Conservation (phyloP, 805 yeast genomes). For the Schwanniomyces pseudopolymorphus region DNA sequence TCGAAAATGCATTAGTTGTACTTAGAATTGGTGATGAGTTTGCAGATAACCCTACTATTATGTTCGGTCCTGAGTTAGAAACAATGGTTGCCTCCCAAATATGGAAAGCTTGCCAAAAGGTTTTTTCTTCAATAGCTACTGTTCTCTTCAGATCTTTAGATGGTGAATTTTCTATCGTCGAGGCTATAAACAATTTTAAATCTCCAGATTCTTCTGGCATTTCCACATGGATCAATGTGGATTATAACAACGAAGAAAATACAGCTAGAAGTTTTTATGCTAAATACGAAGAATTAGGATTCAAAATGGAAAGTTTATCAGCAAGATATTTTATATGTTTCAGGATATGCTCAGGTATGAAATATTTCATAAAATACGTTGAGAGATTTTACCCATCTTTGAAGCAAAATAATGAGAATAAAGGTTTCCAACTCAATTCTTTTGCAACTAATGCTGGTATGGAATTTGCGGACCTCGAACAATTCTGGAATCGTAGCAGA, state of each 20-base stretch:
- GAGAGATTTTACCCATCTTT: neutral
- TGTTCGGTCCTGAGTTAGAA: conserved; percentile 8
- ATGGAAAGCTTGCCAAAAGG: conserved; percentile 3
- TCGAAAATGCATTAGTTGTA: conserved; percentile 6
- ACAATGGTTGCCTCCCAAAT: conserved; percentile 5
- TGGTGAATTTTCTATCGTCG: conserved; percentile 3
- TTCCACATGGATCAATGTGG: conserved; percentile 1
- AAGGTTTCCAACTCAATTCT: neutral
- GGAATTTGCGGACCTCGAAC: neutral
- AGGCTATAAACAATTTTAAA: conserved; percentile 3
- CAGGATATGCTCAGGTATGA: neutral
- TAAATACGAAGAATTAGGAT: conserved; percentile 1
- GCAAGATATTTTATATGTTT: conserved; percentile 2
- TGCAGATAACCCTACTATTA: conserved; percentile 2
- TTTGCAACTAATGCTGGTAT: neutral
- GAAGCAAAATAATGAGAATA: neutral
- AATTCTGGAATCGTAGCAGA: neutral
- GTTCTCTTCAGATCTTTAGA: conserved; percentile 4
- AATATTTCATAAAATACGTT: neutral
- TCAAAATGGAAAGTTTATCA: neutral
- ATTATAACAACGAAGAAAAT: conserved; percentile 1
- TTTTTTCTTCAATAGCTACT: neutral
- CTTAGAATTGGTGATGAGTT: conserved; percentile 4
- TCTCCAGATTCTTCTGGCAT: conserved; percentile 6
- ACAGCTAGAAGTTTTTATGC: neutral